Percentiles rank a stretch among this genome's conserved stretches.
Conservation (phyloP, 208 protist species). For the Acanthamoeba culbertsoni region DNA sequence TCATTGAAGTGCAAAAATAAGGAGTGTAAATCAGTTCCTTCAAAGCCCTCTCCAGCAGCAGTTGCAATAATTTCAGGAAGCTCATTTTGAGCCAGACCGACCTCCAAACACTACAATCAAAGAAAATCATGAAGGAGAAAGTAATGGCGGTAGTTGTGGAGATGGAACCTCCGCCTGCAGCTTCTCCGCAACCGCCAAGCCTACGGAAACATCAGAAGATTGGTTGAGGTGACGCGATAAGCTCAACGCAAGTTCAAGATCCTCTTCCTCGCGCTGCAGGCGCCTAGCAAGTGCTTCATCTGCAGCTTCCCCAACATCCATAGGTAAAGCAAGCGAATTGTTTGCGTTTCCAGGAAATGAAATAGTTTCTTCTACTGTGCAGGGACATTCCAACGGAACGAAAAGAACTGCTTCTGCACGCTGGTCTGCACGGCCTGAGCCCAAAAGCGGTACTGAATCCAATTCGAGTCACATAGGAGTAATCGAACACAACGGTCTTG, state of each 20-base stretch:
- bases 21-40: not conserved
- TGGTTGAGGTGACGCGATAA: too few relatives aligned
- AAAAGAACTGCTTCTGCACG: not conserved
- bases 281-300: not conserved
- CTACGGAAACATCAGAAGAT: too few relatives aligned
- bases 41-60: not conserved
- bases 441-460: not conserved
- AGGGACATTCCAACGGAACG: not conserved
- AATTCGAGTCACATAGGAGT: not conserved
- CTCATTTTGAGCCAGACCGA: not conserved
- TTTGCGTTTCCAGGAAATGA: not conserved
- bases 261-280: not conserved
- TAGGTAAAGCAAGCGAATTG: not conserved
- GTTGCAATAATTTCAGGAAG: not conserved
- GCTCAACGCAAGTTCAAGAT: not conserved
- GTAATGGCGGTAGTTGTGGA: not conserved
- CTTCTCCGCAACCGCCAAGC: too few relatives aligned
- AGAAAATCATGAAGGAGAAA: not conserved
- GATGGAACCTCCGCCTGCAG: not conserved
- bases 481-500: not conserved
- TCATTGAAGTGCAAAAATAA: slow-evolving; percentile 63
- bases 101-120: not conserved
- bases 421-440: not conserved
- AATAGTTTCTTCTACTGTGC: not conserved
- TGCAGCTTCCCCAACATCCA: not conserved